Evolutionary conservation across 2,329 filamentous ascomycete genomes (phyloP).

Genomic region (Penicillium hordei): DNA sequence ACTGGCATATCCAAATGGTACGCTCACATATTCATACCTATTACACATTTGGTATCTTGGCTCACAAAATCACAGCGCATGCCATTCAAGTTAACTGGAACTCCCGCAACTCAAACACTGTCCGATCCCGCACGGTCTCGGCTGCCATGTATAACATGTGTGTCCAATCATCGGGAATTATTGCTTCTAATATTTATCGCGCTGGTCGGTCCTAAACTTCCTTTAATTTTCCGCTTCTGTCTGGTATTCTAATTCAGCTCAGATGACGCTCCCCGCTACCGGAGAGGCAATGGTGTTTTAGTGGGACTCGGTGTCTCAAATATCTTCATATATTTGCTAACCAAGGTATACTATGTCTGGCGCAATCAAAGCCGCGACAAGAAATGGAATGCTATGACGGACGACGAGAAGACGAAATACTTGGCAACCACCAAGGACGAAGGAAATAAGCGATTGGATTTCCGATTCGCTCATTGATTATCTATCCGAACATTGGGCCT

Average conservation of each 20-base stretch:
- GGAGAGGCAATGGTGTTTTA: conserved; percentile 43
- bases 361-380: conserved; percentile 31
- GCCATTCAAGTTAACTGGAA: conserved; percentile 50
- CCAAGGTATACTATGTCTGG: conserved; percentile 35
- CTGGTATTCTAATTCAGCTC: neutral
- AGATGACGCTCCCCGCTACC: conserved; percentile 48
- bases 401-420: conserved; percentile 31
- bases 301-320: conserved; percentile 26
- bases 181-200: conserved; percentile 41
- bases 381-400: conserved; percentile 34
- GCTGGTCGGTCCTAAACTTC: conserved; percentile 15
- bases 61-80: conserved; percentile 44
- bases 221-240: neutral
- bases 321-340: conserved; percentile 28
- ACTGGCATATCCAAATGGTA: conserved; percentile 52
- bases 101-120: conserved; percentile 42
- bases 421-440: conserved; percentile 33
- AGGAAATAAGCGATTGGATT: conserved; percentile 39
- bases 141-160: conserved; percentile 44
- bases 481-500: neutral
- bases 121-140: conserved; percentile 40
- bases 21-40: neutral
- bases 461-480: conserved; percentile 35
- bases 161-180: conserved; percentile 37
- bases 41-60: neutral